Percentiles rank a stretch among this genome's conserved stretches.
These are phyloP conservation scores for Herpetospermum pedunculosum DNA, from an alignment of 306 rosid species.

Conservation along the genomic window DNA sequence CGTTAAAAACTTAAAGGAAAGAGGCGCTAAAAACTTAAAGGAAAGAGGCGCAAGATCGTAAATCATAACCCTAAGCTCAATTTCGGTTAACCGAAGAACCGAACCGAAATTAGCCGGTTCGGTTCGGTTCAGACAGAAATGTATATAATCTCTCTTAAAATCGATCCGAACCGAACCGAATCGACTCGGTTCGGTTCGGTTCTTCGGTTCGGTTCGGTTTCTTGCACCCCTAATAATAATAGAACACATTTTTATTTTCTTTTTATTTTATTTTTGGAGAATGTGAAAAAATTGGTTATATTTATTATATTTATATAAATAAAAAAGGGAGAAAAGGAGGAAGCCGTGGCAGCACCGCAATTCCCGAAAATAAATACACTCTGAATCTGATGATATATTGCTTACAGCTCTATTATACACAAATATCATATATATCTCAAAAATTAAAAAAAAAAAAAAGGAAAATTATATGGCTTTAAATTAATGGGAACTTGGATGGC, in stretches of 20 bases:
- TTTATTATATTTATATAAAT: neutral
- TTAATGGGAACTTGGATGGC: neutral
- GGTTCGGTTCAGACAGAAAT: too few species aligned
- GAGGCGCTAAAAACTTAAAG: too few species aligned
- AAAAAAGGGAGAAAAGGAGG: neutral
- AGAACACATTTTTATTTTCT: neutral
- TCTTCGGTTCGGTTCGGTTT: too few species aligned
- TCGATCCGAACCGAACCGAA: too few species aligned
- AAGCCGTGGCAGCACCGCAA: slow-evolving; percentile 8
- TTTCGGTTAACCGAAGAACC: too few species aligned
- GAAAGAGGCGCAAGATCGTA: too few species aligned
- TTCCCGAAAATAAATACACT: neutral
- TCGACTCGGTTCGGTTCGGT: too few species aligned
- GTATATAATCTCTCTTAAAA: too few species aligned
- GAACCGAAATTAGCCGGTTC: too few species aligned
- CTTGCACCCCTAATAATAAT: too few species aligned
- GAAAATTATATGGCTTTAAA: neutral
- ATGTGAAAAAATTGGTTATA: neutral
- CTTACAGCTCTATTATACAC: neutral
- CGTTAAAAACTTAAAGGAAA: too few species aligned
- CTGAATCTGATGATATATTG: neutral
- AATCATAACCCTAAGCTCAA: too few species aligned
- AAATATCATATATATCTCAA: neutral
- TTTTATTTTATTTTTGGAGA: neutral
- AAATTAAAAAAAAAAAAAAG: neutral